phyloP scores from a whole-genome alignment of 306 rosid species.

The Cicer yamashitae region DNA sequence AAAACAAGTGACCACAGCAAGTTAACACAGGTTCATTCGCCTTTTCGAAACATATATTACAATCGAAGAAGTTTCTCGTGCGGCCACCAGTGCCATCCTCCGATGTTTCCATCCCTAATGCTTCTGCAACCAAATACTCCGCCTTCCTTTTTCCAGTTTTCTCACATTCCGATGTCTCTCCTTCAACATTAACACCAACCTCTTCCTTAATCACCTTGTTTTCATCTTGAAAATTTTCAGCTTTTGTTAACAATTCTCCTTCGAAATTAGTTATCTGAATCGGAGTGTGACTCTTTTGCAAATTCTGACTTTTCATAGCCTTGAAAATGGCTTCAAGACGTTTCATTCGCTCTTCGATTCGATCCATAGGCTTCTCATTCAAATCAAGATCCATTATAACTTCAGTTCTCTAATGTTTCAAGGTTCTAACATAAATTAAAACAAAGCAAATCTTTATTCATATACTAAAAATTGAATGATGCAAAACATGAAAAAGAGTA shows the following conservation, averaged over 20 bases:
- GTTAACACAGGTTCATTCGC: conserved; percentile 82
- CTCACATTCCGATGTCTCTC: conserved; percentile 1
- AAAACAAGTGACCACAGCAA: conserved; percentile 88
- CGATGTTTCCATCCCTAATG: conserved; percentile 55
- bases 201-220: conserved; percentile 9
- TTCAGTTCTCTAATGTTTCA: conserved; percentile 48
- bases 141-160: conserved; percentile 43
- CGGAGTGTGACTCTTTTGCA: conserved; percentile 42
- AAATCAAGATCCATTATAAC: conserved; percentile 62
- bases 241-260: conserved; percentile 28
- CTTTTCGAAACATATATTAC: conserved; percentile 61
- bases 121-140: conserved; percentile 57
- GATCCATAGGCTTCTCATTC: conserved; percentile 58
- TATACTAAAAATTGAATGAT: background rate
- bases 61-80: conserved; percentile 60
- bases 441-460: background rate
- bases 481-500: background rate
- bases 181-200: conserved; percentile 38
- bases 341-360: conserved; percentile 64
- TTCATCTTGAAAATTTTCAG: conserved; percentile 35
- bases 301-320: conserved; percentile 58
- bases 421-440: conserved; percentile 26
- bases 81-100: conserved; percentile 31
- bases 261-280: conserved; percentile 43
- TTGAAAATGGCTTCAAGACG: conserved; percentile 61